Conservation (phyloP, 73 alveolate genomes). For the Paraurostyla sp. region DNA sequence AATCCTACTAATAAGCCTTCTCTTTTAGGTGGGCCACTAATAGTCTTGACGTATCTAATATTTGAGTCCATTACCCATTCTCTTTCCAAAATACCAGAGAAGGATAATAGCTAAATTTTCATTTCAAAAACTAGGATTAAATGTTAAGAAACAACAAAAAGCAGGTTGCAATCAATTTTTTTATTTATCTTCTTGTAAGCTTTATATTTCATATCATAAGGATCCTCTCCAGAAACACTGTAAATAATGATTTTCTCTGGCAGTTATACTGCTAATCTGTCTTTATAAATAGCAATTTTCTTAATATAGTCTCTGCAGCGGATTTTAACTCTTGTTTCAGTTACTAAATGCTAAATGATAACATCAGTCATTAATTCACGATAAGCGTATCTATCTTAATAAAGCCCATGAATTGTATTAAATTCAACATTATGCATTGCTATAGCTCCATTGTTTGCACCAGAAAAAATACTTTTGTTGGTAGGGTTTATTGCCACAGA, state of each 20-base stretch:
- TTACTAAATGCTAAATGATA: slow-evolving; percentile 91
- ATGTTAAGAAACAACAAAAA: slow-evolving; percentile 86
- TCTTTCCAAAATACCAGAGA: slow-evolving; percentile 91
- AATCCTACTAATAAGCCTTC: slow-evolving; percentile 97
- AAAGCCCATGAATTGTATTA: slow-evolving; percentile 86
- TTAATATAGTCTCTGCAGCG: slow-evolving; percentile 91
- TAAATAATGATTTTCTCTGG: slow-evolving; percentile 89
- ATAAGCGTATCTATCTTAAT: slow-evolving; percentile 92
- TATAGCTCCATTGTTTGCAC: slow-evolving; percentile 73
- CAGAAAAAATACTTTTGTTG: slow-evolving; percentile 62
- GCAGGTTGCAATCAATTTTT: slow-evolving; percentile 86
- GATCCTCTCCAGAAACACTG: slow-evolving; percentile 84
- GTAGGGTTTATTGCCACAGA: slow-evolving; percentile 71
- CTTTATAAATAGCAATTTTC: slow-evolving; percentile 92
- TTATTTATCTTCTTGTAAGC: slow-evolving; percentile 79
- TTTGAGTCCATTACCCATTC: slow-evolving; percentile 97
- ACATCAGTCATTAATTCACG: slow-evolving; percentile 95
- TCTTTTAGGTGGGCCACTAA: slow-evolving; percentile 98
- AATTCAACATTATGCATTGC: slow-evolving; percentile 75
- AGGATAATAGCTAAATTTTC: slow-evolving; percentile 81
- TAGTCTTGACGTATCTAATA: slow-evolving; percentile 91
- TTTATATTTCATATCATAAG: slow-evolving; percentile 91
- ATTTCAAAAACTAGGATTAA: slow-evolving; percentile 81
- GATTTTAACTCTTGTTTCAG: slow-evolving; percentile 91
- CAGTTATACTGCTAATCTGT: slow-evolving; percentile 93